Conservation (phyloP, 306 rosid genomes). For the Parietaria judaica region DNA sequence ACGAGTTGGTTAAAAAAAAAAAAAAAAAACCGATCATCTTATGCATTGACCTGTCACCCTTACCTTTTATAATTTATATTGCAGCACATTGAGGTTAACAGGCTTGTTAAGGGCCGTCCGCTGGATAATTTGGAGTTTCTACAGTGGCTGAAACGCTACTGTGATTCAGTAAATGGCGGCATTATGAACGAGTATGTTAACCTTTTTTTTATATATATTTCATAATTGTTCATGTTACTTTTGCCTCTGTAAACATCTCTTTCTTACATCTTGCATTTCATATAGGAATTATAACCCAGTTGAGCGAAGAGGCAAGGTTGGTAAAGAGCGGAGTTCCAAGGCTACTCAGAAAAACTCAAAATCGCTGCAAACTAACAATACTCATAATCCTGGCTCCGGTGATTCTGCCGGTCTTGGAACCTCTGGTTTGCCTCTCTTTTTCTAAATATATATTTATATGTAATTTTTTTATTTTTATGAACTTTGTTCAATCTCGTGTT, state of each 20-base stretch:
- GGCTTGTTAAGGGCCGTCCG: constrained; percentile 96
- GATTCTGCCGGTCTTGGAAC: constrained; percentile 31
- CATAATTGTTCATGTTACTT: neutral
- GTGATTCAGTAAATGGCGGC: constrained; percentile 93
- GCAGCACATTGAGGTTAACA: constrained; percentile 89
- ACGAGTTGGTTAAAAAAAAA: neutral
- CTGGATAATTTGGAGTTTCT: constrained; percentile 94
- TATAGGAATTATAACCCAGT: constrained; percentile 79
- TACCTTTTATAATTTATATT: constrained; percentile 3
- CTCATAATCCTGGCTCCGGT: constrained; percentile 25
- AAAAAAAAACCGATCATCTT: neutral
- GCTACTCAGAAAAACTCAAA: constrained; percentile 51
- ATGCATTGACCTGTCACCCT: neutral
- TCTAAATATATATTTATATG: neutral
- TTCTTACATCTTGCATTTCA: constrained; percentile 6
- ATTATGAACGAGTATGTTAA: constrained; percentile 60
- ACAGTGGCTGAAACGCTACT: constrained; percentile 96
- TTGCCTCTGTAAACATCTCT: neutral
- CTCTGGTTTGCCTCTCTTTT: constrained; percentile 18
- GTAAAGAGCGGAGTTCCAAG: constrained; percentile 52
- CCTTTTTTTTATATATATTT: neutral
- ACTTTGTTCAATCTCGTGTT: constrained; percentile 11
- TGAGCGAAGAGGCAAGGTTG: constrained; percentile 71
- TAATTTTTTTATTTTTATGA: neutral
- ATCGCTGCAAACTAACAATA: constrained; percentile 54